Evolutionary conservation across 1,284 basidiomycete genomes (phyloP), one percentile per base, ranked within the genome.

Genomic region (Exobasidium cylindrosporum): DNA sequence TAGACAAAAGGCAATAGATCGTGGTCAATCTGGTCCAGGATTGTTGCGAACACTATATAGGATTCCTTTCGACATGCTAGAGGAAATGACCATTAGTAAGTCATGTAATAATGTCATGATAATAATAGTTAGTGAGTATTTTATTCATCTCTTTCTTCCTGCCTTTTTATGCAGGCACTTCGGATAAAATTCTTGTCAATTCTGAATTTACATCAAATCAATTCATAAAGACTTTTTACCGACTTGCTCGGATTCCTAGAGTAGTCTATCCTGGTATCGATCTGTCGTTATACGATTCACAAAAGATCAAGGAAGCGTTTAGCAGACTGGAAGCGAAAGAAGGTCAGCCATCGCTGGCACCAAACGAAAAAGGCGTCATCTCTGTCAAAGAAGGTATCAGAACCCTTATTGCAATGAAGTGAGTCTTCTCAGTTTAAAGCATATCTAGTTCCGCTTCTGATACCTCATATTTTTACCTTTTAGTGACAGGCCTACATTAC

Each of bases 241-340:
- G 87, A 0, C 87, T 97, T 46, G 64, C 65, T 0, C 82, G 83
- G 21, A 83, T 82, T 2, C 91, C 90, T 0, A 84, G 83, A 29
- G 88, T 96, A 7, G 87, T 97, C 23, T 94, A 97, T 78, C 95
- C 96, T 0, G 92, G 92, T 0, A 92, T 97, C 63, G 72, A 77
- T 43, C 58, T 64, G 10, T 40, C 35, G 10, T 40, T 40, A 45
- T 59, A 7, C 44, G 35, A 35, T 11, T 7, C 30, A 26, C 14
- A 55, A 21, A 45, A 55, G 40, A 35, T 55, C 26, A 23, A 31
- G 21, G 35, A 30, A 35, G 14, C 43, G 13, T 4, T 23, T 24
- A 23, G 14, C 43, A 43, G 23, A 58, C 30, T 32, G 23, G 17
- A 28, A 55, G 26, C 6, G 13, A 23, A n/a, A 64, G 21, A 30